Conservation (phyloP, 2,329 filamentous ascomycete species). For the Penicillium sp. region DNA sequence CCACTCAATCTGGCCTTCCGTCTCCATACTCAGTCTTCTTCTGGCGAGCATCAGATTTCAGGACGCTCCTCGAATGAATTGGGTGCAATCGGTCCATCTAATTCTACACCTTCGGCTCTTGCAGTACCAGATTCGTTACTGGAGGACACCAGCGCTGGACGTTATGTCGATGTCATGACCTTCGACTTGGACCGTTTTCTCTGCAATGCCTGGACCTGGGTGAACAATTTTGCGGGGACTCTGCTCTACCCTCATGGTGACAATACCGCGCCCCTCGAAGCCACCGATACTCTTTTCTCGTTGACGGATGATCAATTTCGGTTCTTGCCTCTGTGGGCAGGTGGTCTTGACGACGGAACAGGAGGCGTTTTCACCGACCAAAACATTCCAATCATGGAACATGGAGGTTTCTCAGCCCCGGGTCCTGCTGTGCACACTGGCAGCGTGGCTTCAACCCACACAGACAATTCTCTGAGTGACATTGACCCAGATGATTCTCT, state of each 20-base stretch:
- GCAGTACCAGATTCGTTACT: neutral
- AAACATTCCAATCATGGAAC: slow-evolving; percentile 35
- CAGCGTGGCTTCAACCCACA: slow-evolving; percentile 23
- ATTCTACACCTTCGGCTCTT: neutral
- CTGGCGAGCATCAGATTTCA: neutral
- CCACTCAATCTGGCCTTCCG: neutral
- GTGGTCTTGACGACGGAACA: slow-evolving; percentile 56
- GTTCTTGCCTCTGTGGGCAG: slow-evolving; percentile 68
- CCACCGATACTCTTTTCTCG: slow-evolving; percentile 51
- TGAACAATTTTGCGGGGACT: slow-evolving; percentile 17
- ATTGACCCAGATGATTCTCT: slow-evolving; percentile 30
- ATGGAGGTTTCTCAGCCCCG: slow-evolving; percentile 39
- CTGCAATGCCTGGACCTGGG: slow-evolving; percentile 16
- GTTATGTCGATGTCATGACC: neutral
- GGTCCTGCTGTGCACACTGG: slow-evolving; percentile 38
- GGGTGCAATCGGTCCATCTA: neutral
- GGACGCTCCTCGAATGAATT: neutral
- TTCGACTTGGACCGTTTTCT: slow-evolving; percentile 26
- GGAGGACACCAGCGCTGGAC: neutral
- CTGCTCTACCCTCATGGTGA: slow-evolving; percentile 21
- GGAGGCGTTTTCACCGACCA: slow-evolving; percentile 52
- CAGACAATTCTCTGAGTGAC: slow-evolving; percentile 28
- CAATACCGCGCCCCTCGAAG: slow-evolving; percentile 15
- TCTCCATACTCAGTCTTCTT: neutral
- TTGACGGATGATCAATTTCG: slow-evolving; percentile 61